Evolutionary conservation across 2,329 filamentous ascomycete species (phyloP).

Genomic region (Phyllosticta ampelicida): DNA sequence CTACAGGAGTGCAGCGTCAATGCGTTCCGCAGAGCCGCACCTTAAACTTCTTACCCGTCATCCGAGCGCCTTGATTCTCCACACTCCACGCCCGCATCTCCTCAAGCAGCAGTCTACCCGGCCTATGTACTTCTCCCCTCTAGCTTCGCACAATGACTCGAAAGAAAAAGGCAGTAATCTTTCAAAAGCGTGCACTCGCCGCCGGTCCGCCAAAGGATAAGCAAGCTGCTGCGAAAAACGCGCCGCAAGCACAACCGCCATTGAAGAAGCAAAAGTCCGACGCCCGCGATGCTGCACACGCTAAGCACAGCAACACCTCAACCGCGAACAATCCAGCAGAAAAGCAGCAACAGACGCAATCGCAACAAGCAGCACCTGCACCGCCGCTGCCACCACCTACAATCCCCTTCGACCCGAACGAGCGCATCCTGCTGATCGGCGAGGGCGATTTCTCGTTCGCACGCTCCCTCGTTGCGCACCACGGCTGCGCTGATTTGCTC

Average conservation of each 20-base stretch:
- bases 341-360: background rate
- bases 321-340: background rate
- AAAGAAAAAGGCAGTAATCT: background rate
- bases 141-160: background rate
- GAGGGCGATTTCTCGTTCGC: conserved; percentile 77
- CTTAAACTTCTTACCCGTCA: conserved; percentile 6
- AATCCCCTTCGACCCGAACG: conserved; percentile 56
- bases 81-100: background rate
- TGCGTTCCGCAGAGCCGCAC: conserved; percentile 12
- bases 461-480: conserved; percentile 52
- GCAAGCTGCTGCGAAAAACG: background rate
- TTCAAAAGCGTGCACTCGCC: background rate
- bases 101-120: background rate
- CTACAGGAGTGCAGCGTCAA: background rate
- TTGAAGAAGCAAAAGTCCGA: background rate
- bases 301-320: background rate
- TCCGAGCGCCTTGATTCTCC: background rate
- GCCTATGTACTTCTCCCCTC: background rate
- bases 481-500: conserved; percentile 55
- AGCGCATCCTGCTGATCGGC: conserved; percentile 65
- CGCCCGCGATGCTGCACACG: conserved; percentile 1
- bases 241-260: background rate
- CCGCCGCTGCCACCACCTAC: conserved; percentile 23
- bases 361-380: background rate
- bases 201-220: background rate